Evolutionary conservation across 441 rosid genomes (phyloP).

Genomic region (Euphorbia corollata): DNA sequence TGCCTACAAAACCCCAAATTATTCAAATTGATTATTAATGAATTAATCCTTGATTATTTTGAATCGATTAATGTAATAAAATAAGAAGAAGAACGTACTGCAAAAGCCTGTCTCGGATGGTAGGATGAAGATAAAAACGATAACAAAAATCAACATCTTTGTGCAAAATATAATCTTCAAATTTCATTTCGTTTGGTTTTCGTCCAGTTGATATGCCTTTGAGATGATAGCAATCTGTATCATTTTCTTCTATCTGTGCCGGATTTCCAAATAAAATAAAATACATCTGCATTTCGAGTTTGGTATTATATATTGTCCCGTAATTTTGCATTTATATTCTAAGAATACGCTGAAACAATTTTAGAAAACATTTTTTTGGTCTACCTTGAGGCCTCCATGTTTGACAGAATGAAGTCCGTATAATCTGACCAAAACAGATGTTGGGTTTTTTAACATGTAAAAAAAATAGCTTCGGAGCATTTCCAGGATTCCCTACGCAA

Average conservation of each 20-base stretch:
- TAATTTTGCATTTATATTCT: too few species aligned
- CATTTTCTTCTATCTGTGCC: conserved; percentile 24
- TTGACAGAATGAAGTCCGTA: conserved; percentile 44
- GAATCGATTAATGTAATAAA: not conserved
- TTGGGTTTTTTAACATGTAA: conserved; percentile 30
- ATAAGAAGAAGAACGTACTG: conserved; percentile 23
- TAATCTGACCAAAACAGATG: conserved; percentile 29
- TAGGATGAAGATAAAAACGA: conserved; percentile 45
- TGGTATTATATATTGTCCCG: too few species aligned
- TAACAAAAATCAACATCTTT: conserved; percentile 53
- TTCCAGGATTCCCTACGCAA: conserved; percentile 4
- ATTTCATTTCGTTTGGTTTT: conserved; percentile 14
- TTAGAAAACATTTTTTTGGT: too few species aligned
- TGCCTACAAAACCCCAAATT: conserved; percentile 31
- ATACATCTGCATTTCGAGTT: conserved; percentile 32
- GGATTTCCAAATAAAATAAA: conserved; percentile 42
- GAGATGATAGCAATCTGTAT: conserved; percentile 43
- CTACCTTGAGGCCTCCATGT: conserved; percentile 41
- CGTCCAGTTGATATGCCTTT: conserved; percentile 54
- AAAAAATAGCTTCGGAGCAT: conserved; percentile 40
- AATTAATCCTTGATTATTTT: not conserved
- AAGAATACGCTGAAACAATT: too few species aligned
- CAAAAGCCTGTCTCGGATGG: conserved; percentile 32
- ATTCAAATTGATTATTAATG: too few species aligned
- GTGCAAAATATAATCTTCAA: conserved; percentile 29